Evolutionary conservation across 192 early-diverging fungal genomes (phyloP), one percentile per base, ranked within the genome.

Genomic region (Gigaspora rosea): DNA sequence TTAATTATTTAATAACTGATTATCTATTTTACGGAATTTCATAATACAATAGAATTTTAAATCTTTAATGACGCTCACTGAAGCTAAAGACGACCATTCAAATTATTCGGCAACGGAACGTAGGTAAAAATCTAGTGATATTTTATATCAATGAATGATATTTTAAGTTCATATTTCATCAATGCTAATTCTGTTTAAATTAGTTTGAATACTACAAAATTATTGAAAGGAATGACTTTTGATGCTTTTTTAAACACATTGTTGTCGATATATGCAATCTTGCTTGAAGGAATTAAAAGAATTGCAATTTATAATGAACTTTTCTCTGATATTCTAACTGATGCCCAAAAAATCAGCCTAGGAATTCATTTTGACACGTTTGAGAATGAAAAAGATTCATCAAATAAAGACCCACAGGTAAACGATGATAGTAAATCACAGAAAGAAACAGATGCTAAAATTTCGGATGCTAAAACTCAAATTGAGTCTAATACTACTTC

Each of bases 241-340:
- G 90, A 94, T 58, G 85, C 92, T 22, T 99, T 96, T 78, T 91
- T 91, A 71, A 86, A 91, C 32, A 86, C 94, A 81, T 79, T 97
- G 3, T 76, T 92, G 8, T 88, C 87, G 58, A 90, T 97, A 68
- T 95, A 94, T 74, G 85, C 90, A 6, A 85, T 92, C 16, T 80
- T 96, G 35, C 80, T 97, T 0, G 88, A 91, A 33, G 85, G 91
- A 3, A 88, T 97, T 57, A 88, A 93, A 71, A 86, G 94, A 41
- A 83, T 91, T 22, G 82, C 88, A 32, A 84, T 92, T 27, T 91
- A 93, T 33, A 91, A 95, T 71, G 90, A 92, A 10, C 78, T 93
- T 7, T 86, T 94, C 4, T 79, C 90, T 5, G 81, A 79, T 12
- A 85, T 94, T 20, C 82, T 96, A 9, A 86, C 87, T 8, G 91